Base-by-base conservation (phyloP, 352 stramenopile genomes). In the Globisporangium splendens region DNA sequence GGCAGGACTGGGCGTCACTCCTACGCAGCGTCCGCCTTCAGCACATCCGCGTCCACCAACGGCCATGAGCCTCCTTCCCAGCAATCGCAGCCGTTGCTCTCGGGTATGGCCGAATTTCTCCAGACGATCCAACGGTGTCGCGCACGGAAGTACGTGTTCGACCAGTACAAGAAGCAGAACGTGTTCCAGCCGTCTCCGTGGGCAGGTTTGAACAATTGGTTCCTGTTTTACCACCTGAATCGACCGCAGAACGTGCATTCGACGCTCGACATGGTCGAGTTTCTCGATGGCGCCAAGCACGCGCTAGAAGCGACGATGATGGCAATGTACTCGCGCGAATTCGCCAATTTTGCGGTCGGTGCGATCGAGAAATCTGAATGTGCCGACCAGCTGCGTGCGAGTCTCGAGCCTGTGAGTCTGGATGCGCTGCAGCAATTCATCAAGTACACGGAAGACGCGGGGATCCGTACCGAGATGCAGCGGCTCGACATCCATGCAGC, bases 221-320 rank as follows among this genome's bases (percentile, higher is more conserved):
- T 56, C 8, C 18, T 48, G 28, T 56, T 56, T 28, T 56, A 56
- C 20, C 50, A 56, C 13, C 38, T 56, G 33, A 56, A 56, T 24
- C 50, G 50, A 41, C 50, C 35, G 50, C 50, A 56, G 38, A 22
- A 21, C 3, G 15, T 46, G 17, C 31, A 56, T 15, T 15, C 20
- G 33, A 33, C 44, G 11, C 38, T 56, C 17, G 50, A 56, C 20
- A 46, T 56, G 35, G 10, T 38, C 33, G 50, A 56, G 50, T 56
- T 70, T 2, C 50, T 61, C 10, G 42, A 65, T 7, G 61, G 59
- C 38, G 69, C 69, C 10, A 76, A 63, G 42, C 56, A 57, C 10
- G 51, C 51, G 21, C 38, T 57, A 8, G 51, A 57, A 42, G 11
- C 38, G 21, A 57, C 51, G 38, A 49, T 48, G 51, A 31, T 57